phyloP scores from a whole-genome alignment of 352 stramenopile genomes.

The Phytopythium helicoides region DNA sequence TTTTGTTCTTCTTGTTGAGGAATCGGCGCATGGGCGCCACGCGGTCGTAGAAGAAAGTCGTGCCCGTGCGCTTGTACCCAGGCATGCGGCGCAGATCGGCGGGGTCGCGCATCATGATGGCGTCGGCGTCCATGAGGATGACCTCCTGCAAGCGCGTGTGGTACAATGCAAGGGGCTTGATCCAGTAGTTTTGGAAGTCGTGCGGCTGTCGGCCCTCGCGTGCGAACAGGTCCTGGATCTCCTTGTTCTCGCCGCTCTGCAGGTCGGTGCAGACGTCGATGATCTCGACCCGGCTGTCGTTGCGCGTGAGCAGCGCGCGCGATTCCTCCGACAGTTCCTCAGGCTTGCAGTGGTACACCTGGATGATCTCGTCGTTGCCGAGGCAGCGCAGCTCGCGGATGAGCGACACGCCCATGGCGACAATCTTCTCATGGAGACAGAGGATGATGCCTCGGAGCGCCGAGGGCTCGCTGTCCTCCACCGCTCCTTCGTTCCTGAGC shows the following conservation, averaged over 20 bases:
- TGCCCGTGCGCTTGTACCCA: conserved; percentile 42
- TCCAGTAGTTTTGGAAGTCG: conserved; percentile 56
- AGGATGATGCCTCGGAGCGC: conserved; percentile 28
- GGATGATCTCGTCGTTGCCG: conserved; percentile 28
- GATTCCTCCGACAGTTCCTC: conserved; percentile 39
- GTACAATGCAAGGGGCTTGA: conserved; percentile 58
- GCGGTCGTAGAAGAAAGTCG: conserved; percentile 69
- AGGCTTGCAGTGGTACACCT: conserved; percentile 20
- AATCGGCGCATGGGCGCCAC: conserved; percentile 37
- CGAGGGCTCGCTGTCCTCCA: conserved; percentile 5
- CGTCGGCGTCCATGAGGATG: conserved; percentile 58
- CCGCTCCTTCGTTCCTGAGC: no score
- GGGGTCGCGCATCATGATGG: conserved; percentile 39
- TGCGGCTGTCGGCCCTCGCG: conserved; percentile 15
- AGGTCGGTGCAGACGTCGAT: conserved; percentile 56
- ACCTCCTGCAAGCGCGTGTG: conserved; percentile 46
- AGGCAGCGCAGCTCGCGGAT: conserved; percentile 45
- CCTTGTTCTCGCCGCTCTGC: conserved; percentile 18
- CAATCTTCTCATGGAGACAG: conserved; percentile 38
- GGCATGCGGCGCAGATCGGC: conserved; percentile 27
- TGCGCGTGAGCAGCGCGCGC: conserved; percentile 28
- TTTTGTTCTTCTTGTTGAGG: conserved; percentile 22
- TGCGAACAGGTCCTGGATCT: conserved; percentile 13
- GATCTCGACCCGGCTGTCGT: conserved; percentile 53
- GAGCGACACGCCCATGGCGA: conserved; percentile 51